phyloP scores from a whole-genome alignment of 148 eudicot species.

The Spergularia bocconei region DNA sequence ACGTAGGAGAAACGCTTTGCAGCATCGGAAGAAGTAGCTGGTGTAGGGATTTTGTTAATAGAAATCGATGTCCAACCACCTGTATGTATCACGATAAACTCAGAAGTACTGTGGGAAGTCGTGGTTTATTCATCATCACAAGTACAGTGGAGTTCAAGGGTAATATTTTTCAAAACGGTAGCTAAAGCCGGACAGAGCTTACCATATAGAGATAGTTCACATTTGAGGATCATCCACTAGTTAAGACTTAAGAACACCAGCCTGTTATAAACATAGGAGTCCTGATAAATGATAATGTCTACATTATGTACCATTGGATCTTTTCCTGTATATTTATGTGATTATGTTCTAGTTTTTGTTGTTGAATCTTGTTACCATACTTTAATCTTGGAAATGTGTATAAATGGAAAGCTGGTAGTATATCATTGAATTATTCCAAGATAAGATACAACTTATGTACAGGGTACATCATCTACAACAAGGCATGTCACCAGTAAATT shows the following conservation, averaged over 20 bases:
- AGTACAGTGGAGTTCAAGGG: not conserved
- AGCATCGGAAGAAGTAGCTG: slow-evolving; percentile 21
- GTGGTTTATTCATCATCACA: not conserved
- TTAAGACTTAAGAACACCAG: not conserved
- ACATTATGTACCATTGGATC: not conserved
- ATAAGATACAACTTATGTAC: slow-evolving; percentile 6
- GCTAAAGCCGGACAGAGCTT: not conserved
- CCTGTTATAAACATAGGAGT: not conserved
- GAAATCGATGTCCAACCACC: slow-evolving; percentile 10
- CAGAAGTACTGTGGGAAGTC: not conserved
- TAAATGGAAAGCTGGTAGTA: not conserved
- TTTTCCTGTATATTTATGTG: not conserved
- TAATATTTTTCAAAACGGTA: not conserved
- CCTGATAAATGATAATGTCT: too few relatives aligned
- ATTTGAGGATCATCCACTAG: not conserved
- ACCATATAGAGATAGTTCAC: not conserved
- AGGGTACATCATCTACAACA: slow-evolving; percentile 15
- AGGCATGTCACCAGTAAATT: slow-evolving; percentile 12
- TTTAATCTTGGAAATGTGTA: not conserved
- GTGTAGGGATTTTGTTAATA: not conserved
- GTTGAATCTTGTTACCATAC: too few relatives aligned
- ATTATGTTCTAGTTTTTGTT: too few relatives aligned
- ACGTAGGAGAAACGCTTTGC: slow-evolving; percentile 48
- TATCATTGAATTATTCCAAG: too few relatives aligned
- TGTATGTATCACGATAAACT: not conserved